phyloP scores from a whole-genome alignment of 768 basidiomycete species.

The Cubamyces lactineus region DNA sequence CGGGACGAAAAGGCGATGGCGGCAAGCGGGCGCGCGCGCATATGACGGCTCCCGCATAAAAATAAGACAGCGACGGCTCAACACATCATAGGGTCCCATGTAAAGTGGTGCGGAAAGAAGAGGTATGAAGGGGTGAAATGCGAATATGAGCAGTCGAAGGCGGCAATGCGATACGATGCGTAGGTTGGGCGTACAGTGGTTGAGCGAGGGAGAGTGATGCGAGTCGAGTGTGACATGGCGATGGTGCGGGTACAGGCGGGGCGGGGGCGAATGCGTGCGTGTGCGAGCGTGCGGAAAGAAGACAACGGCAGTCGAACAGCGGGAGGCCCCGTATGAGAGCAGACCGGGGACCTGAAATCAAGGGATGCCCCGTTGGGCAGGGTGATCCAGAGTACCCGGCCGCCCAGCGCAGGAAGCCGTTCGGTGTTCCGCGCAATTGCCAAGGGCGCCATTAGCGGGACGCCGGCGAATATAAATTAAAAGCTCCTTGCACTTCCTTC shows the following conservation, averaged over 20 bases:
- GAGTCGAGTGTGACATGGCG: neutral
- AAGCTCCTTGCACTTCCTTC: neutral
- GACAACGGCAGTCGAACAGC: neutral
- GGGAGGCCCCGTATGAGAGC: neutral
- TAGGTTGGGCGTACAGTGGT: neutral
- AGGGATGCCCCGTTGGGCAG: too few relatives aligned
- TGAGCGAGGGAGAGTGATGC: neutral
- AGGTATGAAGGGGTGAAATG: neutral
- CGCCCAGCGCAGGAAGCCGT: neutral
- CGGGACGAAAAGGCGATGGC: neutral
- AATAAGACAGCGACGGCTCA: slow-evolving; percentile 8
- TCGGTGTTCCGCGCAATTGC: neutral
- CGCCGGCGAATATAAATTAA: slow-evolving; percentile 17
- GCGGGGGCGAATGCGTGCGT: neutral
- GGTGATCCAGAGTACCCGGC: neutral
- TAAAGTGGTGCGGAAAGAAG: too few relatives aligned
- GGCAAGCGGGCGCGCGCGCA: slow-evolving; percentile 9
- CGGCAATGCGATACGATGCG: too few relatives aligned
- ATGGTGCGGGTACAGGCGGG: neutral
- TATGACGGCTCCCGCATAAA: slow-evolving; percentile 15
- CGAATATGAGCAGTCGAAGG: neutral
- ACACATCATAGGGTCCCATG: neutral
- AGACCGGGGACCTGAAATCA: too few relatives aligned
- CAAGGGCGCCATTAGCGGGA: neutral
- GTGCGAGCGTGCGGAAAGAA: neutral